These are phyloP conservation scores for Hypoxylon sp. DNA, from an alignment of 2,329 filamentous ascomycete genomes.

Conservation along the genomic window DNA sequence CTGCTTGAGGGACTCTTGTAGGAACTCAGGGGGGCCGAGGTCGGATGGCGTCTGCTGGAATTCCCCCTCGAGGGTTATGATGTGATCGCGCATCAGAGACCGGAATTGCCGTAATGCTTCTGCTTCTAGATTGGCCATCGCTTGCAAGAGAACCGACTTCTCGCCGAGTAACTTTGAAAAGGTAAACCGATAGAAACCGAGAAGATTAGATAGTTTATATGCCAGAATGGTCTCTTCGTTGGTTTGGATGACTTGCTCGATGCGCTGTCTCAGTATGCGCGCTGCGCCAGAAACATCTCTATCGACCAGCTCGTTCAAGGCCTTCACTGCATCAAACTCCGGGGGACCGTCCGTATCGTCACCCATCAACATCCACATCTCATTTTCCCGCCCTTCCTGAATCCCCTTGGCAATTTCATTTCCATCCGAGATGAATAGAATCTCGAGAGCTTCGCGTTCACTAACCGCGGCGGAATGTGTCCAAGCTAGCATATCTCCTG, in stretches of 20 bases:
- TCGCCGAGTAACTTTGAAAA: conserved; percentile 81
- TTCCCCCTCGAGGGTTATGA: conserved; percentile 76
- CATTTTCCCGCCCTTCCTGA: conserved; percentile 79
- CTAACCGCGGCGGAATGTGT: conserved; percentile 93
- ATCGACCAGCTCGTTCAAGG: conserved; percentile 86
- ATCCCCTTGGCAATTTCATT: conserved; percentile 87
- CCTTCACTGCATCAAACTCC: conserved; percentile 81
- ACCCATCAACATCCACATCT: conserved; percentile 78
- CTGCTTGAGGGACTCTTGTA: conserved; percentile 81
- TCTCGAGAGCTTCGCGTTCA: conserved; percentile 89
- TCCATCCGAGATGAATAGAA: conserved; percentile 88
- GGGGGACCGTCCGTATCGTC: conserved; percentile 62
- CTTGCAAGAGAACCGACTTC: conserved; percentile 73
- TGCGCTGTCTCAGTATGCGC: conserved; percentile 84
- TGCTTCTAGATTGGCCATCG: conserved; percentile 73
- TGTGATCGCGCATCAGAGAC: conserved; percentile 80
- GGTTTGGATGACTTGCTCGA: conserved; percentile 90
- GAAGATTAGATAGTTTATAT: conserved; percentile 88
- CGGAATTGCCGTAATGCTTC: conserved; percentile 86
- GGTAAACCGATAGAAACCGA: conserved; percentile 88
- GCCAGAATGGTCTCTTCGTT: conserved; percentile 89
- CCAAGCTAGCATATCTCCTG: conserved; percentile 98
- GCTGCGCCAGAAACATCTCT: conserved; percentile 83
- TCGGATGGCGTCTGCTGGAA: conserved; percentile 75
- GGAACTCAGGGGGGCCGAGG: conserved; percentile 79